A percentile compares a stretch with the other conserved stretches of the same genome.
Conservation (phyloP, 1,284 basidiomycete genomes). For the Leccinum ponderosum region DNA sequence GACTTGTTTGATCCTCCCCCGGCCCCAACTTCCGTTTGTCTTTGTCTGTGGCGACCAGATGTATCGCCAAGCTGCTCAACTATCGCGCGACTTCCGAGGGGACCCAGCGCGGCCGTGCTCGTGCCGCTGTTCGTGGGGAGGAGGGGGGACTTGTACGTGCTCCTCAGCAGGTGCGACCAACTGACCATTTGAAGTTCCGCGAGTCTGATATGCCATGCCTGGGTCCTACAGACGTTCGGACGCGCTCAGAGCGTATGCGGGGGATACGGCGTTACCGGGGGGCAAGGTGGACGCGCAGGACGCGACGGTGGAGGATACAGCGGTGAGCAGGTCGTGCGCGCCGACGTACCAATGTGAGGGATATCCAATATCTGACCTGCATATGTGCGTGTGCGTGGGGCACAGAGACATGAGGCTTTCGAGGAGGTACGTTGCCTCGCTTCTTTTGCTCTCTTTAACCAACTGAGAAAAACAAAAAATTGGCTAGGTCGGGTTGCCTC, state of each 20-base stretch:
- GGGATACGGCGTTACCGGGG: conserved; percentile 83
- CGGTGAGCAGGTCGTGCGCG: conserved; percentile 49
- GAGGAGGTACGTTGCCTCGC: conserved; percentile 53
- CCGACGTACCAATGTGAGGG: neutral
- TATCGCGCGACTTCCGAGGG: conserved; percentile 58
- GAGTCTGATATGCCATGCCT: neutral
- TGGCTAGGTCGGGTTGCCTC: conserved; percentile 74
- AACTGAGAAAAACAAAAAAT: neutral
- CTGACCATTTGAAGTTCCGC: neutral
- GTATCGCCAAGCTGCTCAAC: conserved; percentile 54
- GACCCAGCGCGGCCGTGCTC: conserved; percentile 67
- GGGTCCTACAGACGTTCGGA: conserved; percentile 58
- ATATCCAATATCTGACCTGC: neutral
- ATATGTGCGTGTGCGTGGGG: neutral
- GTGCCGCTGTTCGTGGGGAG: conserved; percentile 82
- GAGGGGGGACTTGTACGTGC: conserved; percentile 77
- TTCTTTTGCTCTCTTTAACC: neutral
- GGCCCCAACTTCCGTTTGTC: neutral
- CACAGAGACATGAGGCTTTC: conserved; percentile 70
- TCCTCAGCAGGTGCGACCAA: conserved; percentile 66
- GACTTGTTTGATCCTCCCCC: neutral
- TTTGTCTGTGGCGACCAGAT: conserved; percentile 40
- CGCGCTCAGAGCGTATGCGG: conserved; percentile 71
- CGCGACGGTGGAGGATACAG: conserved; percentile 71
- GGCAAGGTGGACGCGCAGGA: conserved; percentile 76